phyloP scores from a whole-genome alignment of 495 filamentous ascomycete genomes.

The Neurospora sp. region DNA sequence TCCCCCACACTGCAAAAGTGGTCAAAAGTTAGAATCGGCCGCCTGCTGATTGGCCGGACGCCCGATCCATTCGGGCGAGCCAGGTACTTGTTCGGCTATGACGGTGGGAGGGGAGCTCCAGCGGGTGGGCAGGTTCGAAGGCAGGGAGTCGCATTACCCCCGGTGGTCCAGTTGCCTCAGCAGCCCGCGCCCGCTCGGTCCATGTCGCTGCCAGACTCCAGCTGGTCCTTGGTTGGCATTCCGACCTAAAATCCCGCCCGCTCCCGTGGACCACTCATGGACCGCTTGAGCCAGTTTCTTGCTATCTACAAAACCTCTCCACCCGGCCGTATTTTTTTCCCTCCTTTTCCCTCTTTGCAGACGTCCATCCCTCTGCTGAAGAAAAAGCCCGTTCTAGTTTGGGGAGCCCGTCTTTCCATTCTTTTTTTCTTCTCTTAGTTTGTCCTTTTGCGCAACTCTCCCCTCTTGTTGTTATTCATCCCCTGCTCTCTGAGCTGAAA shows the following conservation, averaged over 20 bases:
- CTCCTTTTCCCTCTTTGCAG: constrained; percentile 4
- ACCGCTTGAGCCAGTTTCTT: constrained; percentile 4
- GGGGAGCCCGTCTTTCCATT: constrained; percentile 9
- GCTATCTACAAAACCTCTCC: constrained; percentile 21
- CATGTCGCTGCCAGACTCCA: neutral
- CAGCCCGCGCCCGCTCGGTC: neutral
- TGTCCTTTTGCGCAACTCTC: constrained; percentile 21
- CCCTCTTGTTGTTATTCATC: constrained; percentile 23
- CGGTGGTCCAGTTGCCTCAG: neutral
- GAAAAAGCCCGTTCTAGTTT: constrained; percentile 2
- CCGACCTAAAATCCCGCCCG: constrained; percentile 25
- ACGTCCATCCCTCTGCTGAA: constrained; percentile 2
- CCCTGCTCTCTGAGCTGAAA: constrained; percentile 17
- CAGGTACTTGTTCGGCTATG: constrained; percentile 26
- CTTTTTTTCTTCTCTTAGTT: constrained; percentile 5
- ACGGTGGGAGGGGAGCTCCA: constrained; percentile 23
- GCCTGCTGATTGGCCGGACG: constrained; percentile 14
- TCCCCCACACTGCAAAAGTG: constrained; percentile 20
- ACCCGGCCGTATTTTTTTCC: constrained; percentile 16
- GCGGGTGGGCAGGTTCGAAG: neutral
- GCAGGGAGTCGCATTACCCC: neutral
- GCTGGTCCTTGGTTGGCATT: constrained; percentile 15
- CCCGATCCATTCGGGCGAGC: constrained; percentile 17
- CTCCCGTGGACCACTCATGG: constrained; percentile 1
- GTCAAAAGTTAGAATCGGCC: constrained; percentile 14